These are phyloP conservation scores for Phytomonas sp. DNA, from an alignment of 208 protist species.

Conservation along the genomic window DNA sequence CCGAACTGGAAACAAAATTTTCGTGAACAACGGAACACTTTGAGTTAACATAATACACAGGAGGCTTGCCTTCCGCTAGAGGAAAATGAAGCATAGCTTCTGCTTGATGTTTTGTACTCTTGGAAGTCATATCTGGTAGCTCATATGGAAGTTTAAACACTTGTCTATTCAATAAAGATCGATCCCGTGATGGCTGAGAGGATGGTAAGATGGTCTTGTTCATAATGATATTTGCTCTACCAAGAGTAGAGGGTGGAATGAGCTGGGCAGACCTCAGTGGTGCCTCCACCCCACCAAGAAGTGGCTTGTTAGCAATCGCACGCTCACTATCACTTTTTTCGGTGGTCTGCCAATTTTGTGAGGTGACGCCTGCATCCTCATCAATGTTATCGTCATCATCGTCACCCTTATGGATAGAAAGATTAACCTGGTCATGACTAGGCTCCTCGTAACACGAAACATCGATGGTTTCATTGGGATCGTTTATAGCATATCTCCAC, in stretches of 20 bases:
- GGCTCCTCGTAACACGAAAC: constrained; percentile 3
- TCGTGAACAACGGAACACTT: constrained; percentile 22
- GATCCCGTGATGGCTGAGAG: background rate
- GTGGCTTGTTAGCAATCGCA: background rate
- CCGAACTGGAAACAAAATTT: constrained; percentile 12
- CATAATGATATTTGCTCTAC: background rate
- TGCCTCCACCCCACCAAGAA: background rate
- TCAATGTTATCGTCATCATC: constrained; percentile 5
- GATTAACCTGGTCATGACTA: constrained; percentile 5
- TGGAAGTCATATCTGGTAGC: constrained; percentile 36
- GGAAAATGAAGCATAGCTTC: constrained; percentile 22
- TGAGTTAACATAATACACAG: constrained; percentile 22
- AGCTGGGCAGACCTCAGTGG: constrained; percentile 1
- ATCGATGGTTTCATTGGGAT: constrained; percentile 9
- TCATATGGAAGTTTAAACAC: constrained; percentile 54
- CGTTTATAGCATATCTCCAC: constrained; percentile 35
- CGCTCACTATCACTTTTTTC: background rate
- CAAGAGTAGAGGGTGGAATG: constrained; percentile 3
- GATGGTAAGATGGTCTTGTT: background rate
- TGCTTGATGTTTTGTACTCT: constrained; percentile 15
- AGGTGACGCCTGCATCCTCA: background rate
- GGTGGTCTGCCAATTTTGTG: background rate
- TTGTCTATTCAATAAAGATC: background rate
- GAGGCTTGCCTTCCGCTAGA: constrained; percentile 17
- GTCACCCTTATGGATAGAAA: constrained; percentile 11